Conservation (phyloP, 305 asterid genomes). For the Plantago lanceolata region DNA sequence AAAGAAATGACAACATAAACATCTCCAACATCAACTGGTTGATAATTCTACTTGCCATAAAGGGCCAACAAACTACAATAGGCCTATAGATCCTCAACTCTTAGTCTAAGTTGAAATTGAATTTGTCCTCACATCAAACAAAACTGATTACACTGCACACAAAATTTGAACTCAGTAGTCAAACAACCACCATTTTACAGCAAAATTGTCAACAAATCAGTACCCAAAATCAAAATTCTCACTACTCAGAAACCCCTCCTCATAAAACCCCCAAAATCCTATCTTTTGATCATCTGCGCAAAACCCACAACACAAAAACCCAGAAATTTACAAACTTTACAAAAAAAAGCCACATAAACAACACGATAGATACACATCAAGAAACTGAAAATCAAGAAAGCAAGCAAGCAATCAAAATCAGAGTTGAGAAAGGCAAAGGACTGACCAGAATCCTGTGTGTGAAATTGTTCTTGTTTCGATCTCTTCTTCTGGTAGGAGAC, state of each 20-base stretch:
- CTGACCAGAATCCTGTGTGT: neutral
- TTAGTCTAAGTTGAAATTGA: no score
- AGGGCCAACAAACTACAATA: no score
- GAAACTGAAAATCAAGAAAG: neutral
- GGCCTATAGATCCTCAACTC: no score
- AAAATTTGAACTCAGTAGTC: neutral
- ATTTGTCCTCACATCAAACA: neutral
- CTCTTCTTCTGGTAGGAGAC: neutral
- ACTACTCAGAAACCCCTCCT: neutral
- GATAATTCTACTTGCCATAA: no score
- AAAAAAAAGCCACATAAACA: no score
- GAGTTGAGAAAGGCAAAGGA: neutral
- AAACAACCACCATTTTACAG: neutral
- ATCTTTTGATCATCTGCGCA: neutral
- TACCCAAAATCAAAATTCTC: neutral
- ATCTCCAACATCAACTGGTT: neutral
- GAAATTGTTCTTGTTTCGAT: neutral
- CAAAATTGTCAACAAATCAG: neutral
- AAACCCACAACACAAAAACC: neutral
- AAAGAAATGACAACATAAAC: neutral
- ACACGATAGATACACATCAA: no score
- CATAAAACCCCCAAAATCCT: neutral
- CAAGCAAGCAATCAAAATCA: no score
- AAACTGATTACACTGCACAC: neutral
- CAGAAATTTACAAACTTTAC: neutral